Percentiles rank a stretch among this genome's conserved stretches.
These are phyloP conservation scores for Amphicarpaea edgeworthii DNA, from an alignment of 306 rosid species.

Conservation along the genomic window DNA sequence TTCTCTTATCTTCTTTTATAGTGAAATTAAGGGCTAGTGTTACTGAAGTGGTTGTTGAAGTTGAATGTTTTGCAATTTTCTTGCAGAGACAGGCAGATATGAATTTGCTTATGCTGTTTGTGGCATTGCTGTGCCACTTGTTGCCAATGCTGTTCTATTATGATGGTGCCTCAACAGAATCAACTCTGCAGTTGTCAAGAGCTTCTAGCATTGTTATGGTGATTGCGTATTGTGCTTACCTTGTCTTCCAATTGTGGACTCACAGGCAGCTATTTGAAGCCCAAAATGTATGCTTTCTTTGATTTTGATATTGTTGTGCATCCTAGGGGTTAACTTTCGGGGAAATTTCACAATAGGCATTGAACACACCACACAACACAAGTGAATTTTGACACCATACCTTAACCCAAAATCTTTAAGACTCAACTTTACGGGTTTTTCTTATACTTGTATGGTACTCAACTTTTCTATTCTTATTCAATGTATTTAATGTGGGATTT, in stretches of 20 bases:
- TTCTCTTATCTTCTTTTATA: background rate
- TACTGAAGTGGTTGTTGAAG: background rate
- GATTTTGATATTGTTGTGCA: background rate
- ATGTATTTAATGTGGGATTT: too few relatives aligned
- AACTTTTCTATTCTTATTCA: too few relatives aligned
- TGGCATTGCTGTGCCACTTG: conserved; percentile 77
- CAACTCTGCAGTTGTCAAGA: conserved; percentile 74
- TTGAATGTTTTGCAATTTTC: conserved; percentile 21
- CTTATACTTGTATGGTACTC: too few relatives aligned
- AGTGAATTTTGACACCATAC: too few relatives aligned
- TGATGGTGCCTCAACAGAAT: conserved; percentile 45
- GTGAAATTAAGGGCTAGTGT: conserved; percentile 6
- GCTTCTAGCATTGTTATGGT: conserved; percentile 81
- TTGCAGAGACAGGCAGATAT: conserved; percentile 84
- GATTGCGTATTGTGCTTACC: conserved; percentile 70
- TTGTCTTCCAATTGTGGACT: conserved; percentile 81
- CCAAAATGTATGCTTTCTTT: conserved; percentile 50
- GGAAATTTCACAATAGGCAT: too few relatives aligned
- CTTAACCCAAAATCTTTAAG: too few relatives aligned
- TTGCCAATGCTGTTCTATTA: conserved; percentile 64
- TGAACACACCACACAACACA: too few relatives aligned
- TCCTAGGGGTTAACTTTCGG: too few relatives aligned
- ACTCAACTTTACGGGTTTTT: too few relatives aligned
- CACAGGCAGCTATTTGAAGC: conserved; percentile 80
- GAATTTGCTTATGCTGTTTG: conserved; percentile 68